phyloP scores from a whole-genome alignment of 2,329 filamentous ascomycete genomes.

The Monosporascus ibericus region DNA sequence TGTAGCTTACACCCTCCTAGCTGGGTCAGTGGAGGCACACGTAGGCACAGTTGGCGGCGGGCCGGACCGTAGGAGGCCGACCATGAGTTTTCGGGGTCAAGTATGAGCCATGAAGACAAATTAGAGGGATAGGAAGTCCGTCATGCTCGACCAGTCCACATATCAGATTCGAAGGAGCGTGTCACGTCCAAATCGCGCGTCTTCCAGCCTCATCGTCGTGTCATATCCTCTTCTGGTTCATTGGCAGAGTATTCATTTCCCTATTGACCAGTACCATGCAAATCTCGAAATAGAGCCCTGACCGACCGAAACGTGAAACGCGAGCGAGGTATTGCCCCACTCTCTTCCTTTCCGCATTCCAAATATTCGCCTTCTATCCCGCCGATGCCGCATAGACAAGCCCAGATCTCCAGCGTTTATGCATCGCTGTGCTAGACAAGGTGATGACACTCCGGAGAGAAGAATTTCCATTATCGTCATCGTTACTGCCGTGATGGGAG shows the following conservation, averaged over 20 bases:
- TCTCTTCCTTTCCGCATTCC: slow-evolving; percentile 8
- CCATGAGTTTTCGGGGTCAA: too few species aligned
- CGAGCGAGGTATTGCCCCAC: background rate
- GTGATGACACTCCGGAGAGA: background rate
- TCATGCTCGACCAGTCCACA: too few species aligned
- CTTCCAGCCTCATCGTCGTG: background rate
- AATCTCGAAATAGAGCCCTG: slow-evolving; percentile 14
- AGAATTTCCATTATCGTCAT: background rate
- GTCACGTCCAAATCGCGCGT: background rate
- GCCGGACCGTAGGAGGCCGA: too few species aligned
- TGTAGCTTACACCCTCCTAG: too few species aligned
- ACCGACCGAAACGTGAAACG: slow-evolving; percentile 8
- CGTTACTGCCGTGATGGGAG: background rate
- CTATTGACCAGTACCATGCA: slow-evolving; percentile 37
- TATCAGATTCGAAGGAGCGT: too few species aligned
- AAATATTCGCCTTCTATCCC: background rate
- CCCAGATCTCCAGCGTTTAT: background rate
- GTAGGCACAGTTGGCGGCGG: too few species aligned
- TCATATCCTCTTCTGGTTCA: slow-evolving; percentile 22
- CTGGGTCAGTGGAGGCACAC: too few species aligned
- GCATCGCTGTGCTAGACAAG: background rate
- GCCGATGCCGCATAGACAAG: background rate
- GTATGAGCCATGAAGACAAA: too few species aligned
- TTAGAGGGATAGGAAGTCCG: too few species aligned
- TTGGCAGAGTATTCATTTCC: slow-evolving; percentile 22